Evolutionary conservation across 2,329 filamentous ascomycete species (phyloP).

Genomic region (Colletotrichum cereale): DNA sequence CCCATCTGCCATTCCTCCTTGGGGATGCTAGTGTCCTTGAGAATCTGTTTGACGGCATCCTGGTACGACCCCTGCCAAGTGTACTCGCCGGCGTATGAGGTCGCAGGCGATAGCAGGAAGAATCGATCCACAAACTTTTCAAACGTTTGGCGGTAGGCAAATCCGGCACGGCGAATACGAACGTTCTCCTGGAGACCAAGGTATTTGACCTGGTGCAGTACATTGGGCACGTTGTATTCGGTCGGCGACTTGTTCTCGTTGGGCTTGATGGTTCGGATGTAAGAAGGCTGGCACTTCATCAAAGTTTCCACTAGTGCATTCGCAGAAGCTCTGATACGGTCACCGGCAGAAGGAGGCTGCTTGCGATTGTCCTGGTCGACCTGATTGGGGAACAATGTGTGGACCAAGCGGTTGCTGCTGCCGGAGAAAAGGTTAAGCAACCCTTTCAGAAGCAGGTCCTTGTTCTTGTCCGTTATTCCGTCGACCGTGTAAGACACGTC

Average conservation of each 20-base stretch:
- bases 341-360: conserved; percentile 92
- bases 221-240: conserved; percentile 92
- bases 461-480: conserved; percentile 99
- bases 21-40: conserved; percentile 96
- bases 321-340: conserved; percentile 94
- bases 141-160: conserved; percentile 96
- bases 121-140: conserved; percentile 99
- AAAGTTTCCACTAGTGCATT: conserved; percentile 95
- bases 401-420: conserved; percentile 88
- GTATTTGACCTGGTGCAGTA: conserved; percentile 98
- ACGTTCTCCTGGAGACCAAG: conserved; percentile 99
- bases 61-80: conserved; percentile 93
- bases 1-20: conserved; percentile 97
- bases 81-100: conserved; percentile 96
- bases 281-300: conserved; percentile 97
- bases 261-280: conserved; percentile 98
- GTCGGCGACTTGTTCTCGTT: conserved; percentile 98
- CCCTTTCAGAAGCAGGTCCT: conserved; percentile 96
- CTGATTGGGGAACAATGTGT: conserved; percentile 89
- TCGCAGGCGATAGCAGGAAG: conserved; percentile 93
- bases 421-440: conserved; percentile 87
- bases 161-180: conserved; percentile 93
- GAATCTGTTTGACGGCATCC: conserved; percentile 89
- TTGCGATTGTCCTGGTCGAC: conserved; percentile 97
- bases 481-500: conserved; percentile 95